phyloP scores from a whole-genome alignment of 768 basidiomycete species.

The Hericium erinaceus region DNA sequence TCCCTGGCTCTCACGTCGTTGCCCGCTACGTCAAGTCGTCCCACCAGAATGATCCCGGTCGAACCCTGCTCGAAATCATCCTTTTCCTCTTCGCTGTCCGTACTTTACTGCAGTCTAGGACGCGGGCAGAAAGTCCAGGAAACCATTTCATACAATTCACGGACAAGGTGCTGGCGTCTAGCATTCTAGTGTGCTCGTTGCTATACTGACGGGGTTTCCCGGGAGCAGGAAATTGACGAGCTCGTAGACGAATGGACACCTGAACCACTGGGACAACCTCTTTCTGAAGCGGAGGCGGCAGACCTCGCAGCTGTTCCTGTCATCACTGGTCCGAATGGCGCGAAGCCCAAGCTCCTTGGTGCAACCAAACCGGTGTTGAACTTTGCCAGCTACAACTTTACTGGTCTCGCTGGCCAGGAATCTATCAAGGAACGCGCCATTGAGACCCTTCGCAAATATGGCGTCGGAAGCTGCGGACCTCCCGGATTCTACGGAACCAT shows the following conservation, averaged over 20 bases:
- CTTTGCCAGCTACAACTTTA: constrained; percentile 86
- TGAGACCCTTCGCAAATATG: constrained; percentile 79
- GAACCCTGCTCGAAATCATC: constrained; percentile 84
- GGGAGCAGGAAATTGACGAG: constrained; percentile 83
- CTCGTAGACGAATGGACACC: constrained; percentile 94
- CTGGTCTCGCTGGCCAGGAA: constrained; percentile 83
- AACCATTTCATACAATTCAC: constrained; percentile 88
- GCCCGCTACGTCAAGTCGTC: constrained; percentile 90
- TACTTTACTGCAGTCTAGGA: constrained; percentile 85
- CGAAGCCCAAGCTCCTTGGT: constrained; percentile 69
- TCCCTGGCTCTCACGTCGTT: constrained; percentile 77
- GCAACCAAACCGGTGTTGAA: constrained; percentile 74
- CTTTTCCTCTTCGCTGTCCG: constrained; percentile 82
- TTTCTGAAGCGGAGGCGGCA: constrained; percentile 46
- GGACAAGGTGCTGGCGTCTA: constrained; percentile 60
- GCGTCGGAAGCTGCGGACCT: constrained; percentile 91
- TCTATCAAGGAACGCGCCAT: constrained; percentile 78
- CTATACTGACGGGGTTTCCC: background rate
- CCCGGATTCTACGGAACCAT: constrained; percentile 96
- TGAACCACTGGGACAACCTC: constrained; percentile 65
- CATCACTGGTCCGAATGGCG: constrained; percentile 71
- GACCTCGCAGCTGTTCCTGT: constrained; percentile 73
- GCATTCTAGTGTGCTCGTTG: background rate
- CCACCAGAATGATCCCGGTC: constrained; percentile 91
- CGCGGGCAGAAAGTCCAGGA: constrained; percentile 72